Evolutionary conservation across 2,329 filamentous ascomycete genomes (phyloP).

Genomic region (Alternaria viburni): DNA sequence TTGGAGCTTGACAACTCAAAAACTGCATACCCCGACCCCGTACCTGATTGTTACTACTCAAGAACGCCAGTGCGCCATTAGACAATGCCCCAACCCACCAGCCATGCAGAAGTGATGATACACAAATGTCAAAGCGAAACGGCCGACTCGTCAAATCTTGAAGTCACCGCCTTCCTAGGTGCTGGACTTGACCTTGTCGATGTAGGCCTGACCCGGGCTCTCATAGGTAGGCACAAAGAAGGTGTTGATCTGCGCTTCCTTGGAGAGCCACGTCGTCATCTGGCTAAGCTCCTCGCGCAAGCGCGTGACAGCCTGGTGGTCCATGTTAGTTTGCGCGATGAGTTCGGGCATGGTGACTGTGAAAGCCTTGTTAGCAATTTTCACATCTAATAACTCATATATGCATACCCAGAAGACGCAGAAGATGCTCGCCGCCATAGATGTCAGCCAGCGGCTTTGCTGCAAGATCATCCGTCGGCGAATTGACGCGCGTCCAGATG

Average conservation of each 20-base stretch:
- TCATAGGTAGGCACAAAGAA: slow-evolving; percentile 84
- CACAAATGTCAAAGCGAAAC: slow-evolving; percentile 1
- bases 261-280: slow-evolving; percentile 83
- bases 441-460: slow-evolving; percentile 78
- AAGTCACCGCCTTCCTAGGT: slow-evolving; percentile 4
- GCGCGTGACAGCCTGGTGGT: slow-evolving; percentile 84
- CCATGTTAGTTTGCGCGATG: slow-evolving; percentile 97
- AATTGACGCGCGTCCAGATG: slow-evolving; percentile 73
- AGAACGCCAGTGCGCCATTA: slow-evolving; percentile 22
- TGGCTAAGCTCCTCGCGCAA: slow-evolving; percentile 88
- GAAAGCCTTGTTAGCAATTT: neutral
- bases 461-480: slow-evolving; percentile 65
- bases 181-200: slow-evolving; percentile 66
- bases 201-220: slow-evolving; percentile 72
- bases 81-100: slow-evolving; percentile 9
- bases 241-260: slow-evolving; percentile 66
- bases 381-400: neutral
- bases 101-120: slow-evolving; percentile 22
- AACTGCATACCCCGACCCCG: neutral
- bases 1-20: neutral
- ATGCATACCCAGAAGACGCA: slow-evolving; percentile 80
- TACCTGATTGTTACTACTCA: neutral
- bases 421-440: slow-evolving; percentile 91
- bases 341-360: slow-evolving; percentile 89
- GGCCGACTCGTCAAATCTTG: neutral